Evolutionary conservation across 768 basidiomycete species (phyloP).

Genomic region (Leccinum truebloodii): DNA sequence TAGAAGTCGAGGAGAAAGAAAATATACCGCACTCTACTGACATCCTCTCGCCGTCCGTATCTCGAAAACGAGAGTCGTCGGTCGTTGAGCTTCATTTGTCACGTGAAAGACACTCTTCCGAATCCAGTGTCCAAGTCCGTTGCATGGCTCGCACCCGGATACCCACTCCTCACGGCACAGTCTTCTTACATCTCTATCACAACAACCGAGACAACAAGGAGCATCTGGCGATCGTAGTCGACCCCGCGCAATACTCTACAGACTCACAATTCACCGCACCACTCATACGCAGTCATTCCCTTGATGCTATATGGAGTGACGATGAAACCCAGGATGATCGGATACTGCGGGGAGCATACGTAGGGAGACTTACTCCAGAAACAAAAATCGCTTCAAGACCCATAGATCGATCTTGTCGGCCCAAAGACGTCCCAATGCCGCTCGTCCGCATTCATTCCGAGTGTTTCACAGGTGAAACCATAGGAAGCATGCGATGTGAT

Average conservation of each 20-base stretch:
- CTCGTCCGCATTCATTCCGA: constrained; percentile 97
- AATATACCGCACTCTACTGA: constrained; percentile 45
- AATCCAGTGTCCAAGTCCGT: constrained; percentile 57
- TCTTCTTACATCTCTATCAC: constrained; percentile 93
- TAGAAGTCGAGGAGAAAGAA: constrained; percentile 46
- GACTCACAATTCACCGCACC: constrained; percentile 37
- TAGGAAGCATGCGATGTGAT: constrained; percentile 98
- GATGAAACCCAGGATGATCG: constrained; percentile 93
- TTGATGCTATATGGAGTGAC: constrained; percentile 84
- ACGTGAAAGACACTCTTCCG: constrained; percentile 1
- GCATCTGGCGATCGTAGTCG: constrained; percentile 93
- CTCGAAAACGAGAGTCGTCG: constrained; percentile 41
- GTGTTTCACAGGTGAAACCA: constrained; percentile 97
- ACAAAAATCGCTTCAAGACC: constrained; percentile 47
- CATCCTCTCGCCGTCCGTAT: constrained; percentile 33
- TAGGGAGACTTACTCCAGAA: constrained; percentile 72
- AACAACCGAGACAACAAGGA: constrained; percentile 92
- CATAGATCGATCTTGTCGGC: constrained; percentile 16
- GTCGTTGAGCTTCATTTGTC: constrained; percentile 20
- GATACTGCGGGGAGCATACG: constrained; percentile 90
- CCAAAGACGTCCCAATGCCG: constrained; percentile 57
- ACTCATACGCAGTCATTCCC: constrained; percentile 77
- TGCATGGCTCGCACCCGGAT: constrained; percentile 98
- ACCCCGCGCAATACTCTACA: constrained; percentile 79
- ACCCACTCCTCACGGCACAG: constrained; percentile 92